phyloP scores from a whole-genome alignment of 2,329 filamentous ascomycete genomes.

The Westerdykella aurantiaca region DNA sequence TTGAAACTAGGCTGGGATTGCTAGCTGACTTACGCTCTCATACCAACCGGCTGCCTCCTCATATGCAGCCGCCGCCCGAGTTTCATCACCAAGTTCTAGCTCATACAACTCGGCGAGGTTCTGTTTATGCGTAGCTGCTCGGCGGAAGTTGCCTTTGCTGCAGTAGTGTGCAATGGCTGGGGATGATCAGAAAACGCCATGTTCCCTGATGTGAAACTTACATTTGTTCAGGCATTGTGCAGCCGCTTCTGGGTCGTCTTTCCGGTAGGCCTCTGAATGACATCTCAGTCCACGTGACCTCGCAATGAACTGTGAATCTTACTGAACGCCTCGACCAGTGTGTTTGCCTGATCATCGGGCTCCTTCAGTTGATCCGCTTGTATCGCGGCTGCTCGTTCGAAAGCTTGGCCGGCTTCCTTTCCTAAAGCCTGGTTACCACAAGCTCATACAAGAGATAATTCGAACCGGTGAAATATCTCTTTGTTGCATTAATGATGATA shows the following conservation, averaged over 20 bases:
- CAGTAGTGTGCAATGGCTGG: conserved; percentile 78
- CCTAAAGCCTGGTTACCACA: conserved; percentile 44
- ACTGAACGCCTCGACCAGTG: conserved; percentile 80
- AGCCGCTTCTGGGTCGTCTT: conserved; percentile 75
- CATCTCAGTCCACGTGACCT: conserved; percentile 13
- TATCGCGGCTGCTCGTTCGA: conserved; percentile 76
- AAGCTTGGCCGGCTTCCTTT: conserved; percentile 78
- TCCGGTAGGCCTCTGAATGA: conserved; percentile 68
- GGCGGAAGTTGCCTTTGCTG: conserved; percentile 80
- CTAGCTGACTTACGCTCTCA: conserved; percentile 45
- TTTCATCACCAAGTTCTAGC: conserved; percentile 69
- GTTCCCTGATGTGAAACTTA: conserved; percentile 1
- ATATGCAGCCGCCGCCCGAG: conserved; percentile 75
- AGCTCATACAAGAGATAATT: not conserved
- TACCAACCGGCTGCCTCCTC: conserved; percentile 85
- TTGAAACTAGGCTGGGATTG: not conserved
- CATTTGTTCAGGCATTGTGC: conserved; percentile 66
- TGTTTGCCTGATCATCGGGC: conserved; percentile 86
- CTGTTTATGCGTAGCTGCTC: conserved; percentile 87
- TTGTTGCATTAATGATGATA: too few species aligned
- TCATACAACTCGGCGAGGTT: conserved; percentile 82
- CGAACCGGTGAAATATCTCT: not conserved
- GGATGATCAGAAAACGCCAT: not conserved
- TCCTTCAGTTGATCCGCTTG: conserved; percentile 79
- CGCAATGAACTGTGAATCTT: conserved; percentile 2